Conservation (phyloP, 2,329 filamentous ascomycete genomes). For the Ophiostoma himal-ulmi region DNA sequence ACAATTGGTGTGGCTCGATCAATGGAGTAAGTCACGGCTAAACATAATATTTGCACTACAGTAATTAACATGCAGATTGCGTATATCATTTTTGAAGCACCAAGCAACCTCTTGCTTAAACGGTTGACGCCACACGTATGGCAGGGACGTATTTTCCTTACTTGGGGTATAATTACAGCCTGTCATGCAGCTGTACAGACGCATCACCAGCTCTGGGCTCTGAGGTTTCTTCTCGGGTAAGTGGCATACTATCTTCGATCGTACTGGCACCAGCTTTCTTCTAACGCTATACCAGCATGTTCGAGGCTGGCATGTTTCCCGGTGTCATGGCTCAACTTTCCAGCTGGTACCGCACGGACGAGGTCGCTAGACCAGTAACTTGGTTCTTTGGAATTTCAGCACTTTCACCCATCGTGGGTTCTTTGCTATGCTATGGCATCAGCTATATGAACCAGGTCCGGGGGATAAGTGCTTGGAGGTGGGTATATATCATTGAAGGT, state of each 20-base stretch:
- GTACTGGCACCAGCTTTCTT: too few relatives aligned
- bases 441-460: conserved; percentile 29
- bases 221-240: conserved; percentile 18
- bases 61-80: conserved; percentile 15
- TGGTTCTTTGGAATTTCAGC: conserved; percentile 40
- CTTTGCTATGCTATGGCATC: conserved; percentile 32
- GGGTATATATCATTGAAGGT: conserved; percentile 43
- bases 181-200: conserved; percentile 16
- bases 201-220: conserved; percentile 14
- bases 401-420: conserved; percentile 35
- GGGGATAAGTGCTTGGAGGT: conserved; percentile 31
- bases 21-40: conserved; percentile 33
- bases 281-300: conserved; percentile 14
- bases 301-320: conserved; percentile 41
- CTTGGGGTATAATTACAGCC: conserved; percentile 21
- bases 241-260: background rate
- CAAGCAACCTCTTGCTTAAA: conserved; percentile 52
- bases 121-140: conserved; percentile 19
- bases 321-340: conserved; percentile 39
- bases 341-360: conserved; percentile 44
- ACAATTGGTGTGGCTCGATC: conserved; percentile 38
- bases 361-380: conserved; percentile 39
- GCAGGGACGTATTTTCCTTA: conserved; percentile 19
- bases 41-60: too few relatives aligned
- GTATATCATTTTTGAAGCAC: conserved; percentile 38